Evolutionary conservation across 371 early-diverging fungal species (phyloP), one percentile per base, ranked within the genome.

Genomic region (Aphelidium insulamus): DNA sequence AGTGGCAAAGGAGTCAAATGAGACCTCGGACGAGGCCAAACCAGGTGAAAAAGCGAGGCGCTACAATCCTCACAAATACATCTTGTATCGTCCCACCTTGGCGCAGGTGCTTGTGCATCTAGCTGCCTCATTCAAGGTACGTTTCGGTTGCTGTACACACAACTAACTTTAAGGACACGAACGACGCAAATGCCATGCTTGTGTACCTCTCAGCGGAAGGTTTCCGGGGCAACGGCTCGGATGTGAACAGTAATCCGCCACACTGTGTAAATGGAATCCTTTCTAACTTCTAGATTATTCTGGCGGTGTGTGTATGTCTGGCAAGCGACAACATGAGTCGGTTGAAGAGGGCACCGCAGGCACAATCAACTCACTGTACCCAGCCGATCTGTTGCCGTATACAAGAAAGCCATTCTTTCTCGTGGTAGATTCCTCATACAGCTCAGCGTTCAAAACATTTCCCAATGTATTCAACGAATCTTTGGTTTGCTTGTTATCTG

Each of bases 121-220:
- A 10, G 62, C 85, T 14, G 84, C 83, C 14, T 79, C 83, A 1
- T 86, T 80, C 50, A 77, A 83, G 64, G 75, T 70, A 38, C 28
- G 32, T 0, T 17, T 23, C n/a, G 16, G n/a, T n/a, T 21, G n/a
- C 8, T 11, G 40, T 12, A 38, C 21, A 4, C 25, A 11, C 10
- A 25, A 36, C 17, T 27, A 22, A 32, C 28, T 3, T 26, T 15
- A 38, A 19, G 63, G 90, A 90, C 39, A 73, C 79, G 2, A 54
- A 64, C 15, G 84, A 81, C 14, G 70, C 77, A 34, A 66, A 75
- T 0, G 85, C 73, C 14, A 46, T 91, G 42, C 46, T 94, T 4
- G 39, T 94, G 10, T 94, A 85, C 37, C 34, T 91, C 7, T 88
- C 90, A 6, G 85, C 87, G 0, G 87, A 87, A 43, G 90, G 84